Conservation (phyloP, 2,329 filamentous ascomycete genomes). For the Neonectria ditissima region DNA sequence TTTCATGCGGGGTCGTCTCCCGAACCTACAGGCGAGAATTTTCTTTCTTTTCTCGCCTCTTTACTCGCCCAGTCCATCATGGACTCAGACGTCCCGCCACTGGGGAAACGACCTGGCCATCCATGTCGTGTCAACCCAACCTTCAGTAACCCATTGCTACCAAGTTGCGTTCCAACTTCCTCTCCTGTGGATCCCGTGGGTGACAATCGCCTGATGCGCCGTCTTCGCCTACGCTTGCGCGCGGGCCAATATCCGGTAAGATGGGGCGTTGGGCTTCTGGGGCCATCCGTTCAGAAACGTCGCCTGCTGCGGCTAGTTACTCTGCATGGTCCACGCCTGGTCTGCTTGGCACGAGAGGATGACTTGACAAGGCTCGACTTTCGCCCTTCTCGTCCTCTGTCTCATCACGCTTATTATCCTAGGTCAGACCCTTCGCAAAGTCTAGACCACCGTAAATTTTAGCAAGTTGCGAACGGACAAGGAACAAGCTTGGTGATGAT, state of each 20-base stretch:
- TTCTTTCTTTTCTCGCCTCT: neutral
- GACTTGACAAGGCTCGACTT: slow-evolving; percentile 19
- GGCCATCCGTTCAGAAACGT: slow-evolving; percentile 10
- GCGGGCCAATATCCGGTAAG: slow-evolving; percentile 10
- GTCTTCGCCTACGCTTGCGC: slow-evolving; percentile 16
- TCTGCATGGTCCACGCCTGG: neutral
- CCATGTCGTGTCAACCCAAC: neutral
- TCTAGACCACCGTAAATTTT: slow-evolving; percentile 14
- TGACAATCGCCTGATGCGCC: slow-evolving; percentile 27
- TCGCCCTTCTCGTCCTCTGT: slow-evolving; percentile 19
- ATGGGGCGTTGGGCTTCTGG: slow-evolving; percentile 12
- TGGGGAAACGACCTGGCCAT: neutral
- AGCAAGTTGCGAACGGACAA: slow-evolving; percentile 11
- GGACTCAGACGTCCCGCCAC: neutral
- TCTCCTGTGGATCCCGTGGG: slow-evolving; percentile 4
- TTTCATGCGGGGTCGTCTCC: neutral
- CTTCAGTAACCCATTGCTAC: neutral
- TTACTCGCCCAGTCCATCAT: neutral
- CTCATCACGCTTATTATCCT: slow-evolving; percentile 18
- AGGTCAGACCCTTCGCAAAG: neutral
- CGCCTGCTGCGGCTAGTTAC: slow-evolving; percentile 6
- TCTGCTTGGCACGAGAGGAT: neutral
- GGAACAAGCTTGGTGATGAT: slow-evolving; percentile 1
- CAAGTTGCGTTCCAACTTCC: slow-evolving; percentile 1
- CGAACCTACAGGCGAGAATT: neutral